A percentile compares a stretch with the other conserved stretches of the same genome.
phyloP scores from a whole-genome alignment of 1,284 basidiomycete species.

The Rhizoctonia solani region DNA sequence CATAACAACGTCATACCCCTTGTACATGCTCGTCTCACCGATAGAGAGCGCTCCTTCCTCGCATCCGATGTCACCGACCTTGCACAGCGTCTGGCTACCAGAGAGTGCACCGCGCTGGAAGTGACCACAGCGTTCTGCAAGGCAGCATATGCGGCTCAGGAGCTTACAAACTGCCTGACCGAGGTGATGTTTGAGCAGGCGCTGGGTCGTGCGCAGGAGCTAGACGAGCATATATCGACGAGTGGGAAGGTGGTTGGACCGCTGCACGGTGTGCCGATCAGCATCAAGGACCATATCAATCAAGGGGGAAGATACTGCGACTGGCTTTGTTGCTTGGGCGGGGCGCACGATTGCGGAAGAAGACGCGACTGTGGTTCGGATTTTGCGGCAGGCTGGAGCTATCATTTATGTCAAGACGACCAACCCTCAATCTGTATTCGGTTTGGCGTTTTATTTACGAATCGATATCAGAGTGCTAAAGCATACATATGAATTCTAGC shows the following conservation, averaged over 20 bases:
- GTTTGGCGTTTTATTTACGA: conserved; percentile 46
- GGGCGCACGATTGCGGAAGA: conserved; percentile 50
- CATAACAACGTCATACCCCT: conserved; percentile 22
- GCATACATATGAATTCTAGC: conserved; percentile 44
- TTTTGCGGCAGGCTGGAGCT: conserved; percentile 58
- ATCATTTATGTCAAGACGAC: conserved; percentile 62
- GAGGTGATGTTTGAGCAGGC: conserved; percentile 51
- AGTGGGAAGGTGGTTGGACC: conserved; percentile 49
- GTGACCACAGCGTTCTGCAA: conserved; percentile 45
- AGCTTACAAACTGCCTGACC: conserved; percentile 50
- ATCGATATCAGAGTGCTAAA: conserved; percentile 21
- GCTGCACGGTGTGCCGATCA: conserved; percentile 56
- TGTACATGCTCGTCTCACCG: conserved; percentile 30
- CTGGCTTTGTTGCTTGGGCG: conserved; percentile 59
- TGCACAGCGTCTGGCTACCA: conserved; percentile 40
- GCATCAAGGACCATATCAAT: conserved; percentile 58
- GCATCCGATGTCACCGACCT: conserved; percentile 42
- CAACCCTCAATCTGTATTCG: conserved; percentile 57
- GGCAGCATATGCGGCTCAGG: conserved; percentile 45
- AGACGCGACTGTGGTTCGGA: conserved; percentile 43
- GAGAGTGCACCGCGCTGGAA: conserved; percentile 42
- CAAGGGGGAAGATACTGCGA: conserved; percentile 54
- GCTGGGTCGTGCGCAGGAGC: conserved; percentile 46
- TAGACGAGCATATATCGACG: conserved; percentile 47
- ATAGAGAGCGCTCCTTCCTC: conserved; percentile 37